These are phyloP conservation scores for Paramecium caudatum DNA, from an alignment of 73 alveolate species.

Conservation along the genomic window DNA sequence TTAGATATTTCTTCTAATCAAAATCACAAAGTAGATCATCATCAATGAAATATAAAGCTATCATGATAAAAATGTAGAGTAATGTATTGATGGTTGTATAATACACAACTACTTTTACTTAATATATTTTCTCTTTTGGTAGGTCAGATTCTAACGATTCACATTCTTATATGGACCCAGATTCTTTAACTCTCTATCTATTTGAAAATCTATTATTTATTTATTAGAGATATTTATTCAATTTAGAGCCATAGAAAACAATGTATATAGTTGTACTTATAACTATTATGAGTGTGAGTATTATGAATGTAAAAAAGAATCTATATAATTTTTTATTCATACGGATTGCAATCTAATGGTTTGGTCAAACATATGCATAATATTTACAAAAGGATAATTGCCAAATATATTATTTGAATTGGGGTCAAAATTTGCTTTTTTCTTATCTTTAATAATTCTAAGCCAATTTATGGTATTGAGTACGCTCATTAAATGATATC, in stretches of 20 bases:
- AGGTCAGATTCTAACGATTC: conserved; percentile 11
- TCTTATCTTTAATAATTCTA: not conserved
- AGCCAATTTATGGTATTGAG: not conserved
- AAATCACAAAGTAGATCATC: not conserved
- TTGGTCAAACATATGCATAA: not conserved
- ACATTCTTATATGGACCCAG: not conserved
- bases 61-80: not conserved
- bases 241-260: not conserved
- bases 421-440: not conserved
- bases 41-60: not conserved
- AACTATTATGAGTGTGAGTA: not conserved
- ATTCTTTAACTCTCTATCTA: not conserved
- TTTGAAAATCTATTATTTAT: too few relatives aligned
- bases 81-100: not conserved
- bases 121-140: conserved; percentile 7
- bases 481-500: not conserved
- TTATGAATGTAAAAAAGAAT: not conserved
- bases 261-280: not conserved
- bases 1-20: not conserved
- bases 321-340: not conserved
- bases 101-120: not conserved
- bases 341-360: conserved; percentile 19
- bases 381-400: not conserved
- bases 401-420: not conserved
- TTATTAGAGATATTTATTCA: too few relatives aligned